phyloP scores from a whole-genome alignment of 352 stramenopile genomes.

The Phytophthora constricta region DNA sequence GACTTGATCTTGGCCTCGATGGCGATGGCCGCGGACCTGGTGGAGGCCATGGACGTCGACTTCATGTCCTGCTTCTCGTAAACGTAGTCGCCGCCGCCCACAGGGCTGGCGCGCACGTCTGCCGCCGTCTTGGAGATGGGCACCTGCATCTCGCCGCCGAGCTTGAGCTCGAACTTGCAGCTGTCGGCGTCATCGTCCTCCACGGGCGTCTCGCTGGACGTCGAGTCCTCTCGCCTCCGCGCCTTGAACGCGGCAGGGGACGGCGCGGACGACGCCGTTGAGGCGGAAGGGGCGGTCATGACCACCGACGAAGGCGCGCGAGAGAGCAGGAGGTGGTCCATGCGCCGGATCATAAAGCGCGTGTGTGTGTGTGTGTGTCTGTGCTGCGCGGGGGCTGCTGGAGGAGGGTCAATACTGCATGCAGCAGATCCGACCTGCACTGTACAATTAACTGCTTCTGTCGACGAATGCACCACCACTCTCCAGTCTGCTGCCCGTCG shows the following conservation, averaged over 20 bases:
- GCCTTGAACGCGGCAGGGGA: slow-evolving; percentile 24
- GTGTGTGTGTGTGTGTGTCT: slow-evolving; percentile 7
- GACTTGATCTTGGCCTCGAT: slow-evolving; percentile 54
- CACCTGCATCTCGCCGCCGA: slow-evolving; percentile 38
- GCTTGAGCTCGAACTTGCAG: slow-evolving; percentile 51
- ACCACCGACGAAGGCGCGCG: slow-evolving; percentile 26
- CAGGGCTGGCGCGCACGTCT: slow-evolving; percentile 34
- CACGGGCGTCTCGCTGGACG: slow-evolving; percentile 16
- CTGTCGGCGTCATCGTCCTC: slow-evolving; percentile 34
- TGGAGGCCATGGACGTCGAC: slow-evolving; percentile 17
- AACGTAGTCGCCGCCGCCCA: slow-evolving; percentile 27
- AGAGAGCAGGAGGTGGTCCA: slow-evolving; percentile 36
- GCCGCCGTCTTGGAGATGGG: slow-evolving; percentile 31
- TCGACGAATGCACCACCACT: background rate
- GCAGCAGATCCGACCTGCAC: slow-evolving; percentile 36
- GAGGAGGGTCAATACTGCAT: slow-evolving; percentile 9
- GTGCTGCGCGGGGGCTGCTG: background rate
- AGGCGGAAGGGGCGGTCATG: slow-evolving; percentile 15
- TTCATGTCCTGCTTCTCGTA: slow-evolving; percentile 36
- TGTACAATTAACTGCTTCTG: slow-evolving; percentile 3
- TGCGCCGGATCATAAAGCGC: slow-evolving; percentile 39
- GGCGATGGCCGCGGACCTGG: slow-evolving; percentile 11
- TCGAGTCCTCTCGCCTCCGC: slow-evolving; percentile 32
- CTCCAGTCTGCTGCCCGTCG: background rate
- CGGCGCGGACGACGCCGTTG: slow-evolving; percentile 10